phyloP scores from a whole-genome alignment of 176 grass and related monocot genomes.

The Pontederia paniculata region DNA sequence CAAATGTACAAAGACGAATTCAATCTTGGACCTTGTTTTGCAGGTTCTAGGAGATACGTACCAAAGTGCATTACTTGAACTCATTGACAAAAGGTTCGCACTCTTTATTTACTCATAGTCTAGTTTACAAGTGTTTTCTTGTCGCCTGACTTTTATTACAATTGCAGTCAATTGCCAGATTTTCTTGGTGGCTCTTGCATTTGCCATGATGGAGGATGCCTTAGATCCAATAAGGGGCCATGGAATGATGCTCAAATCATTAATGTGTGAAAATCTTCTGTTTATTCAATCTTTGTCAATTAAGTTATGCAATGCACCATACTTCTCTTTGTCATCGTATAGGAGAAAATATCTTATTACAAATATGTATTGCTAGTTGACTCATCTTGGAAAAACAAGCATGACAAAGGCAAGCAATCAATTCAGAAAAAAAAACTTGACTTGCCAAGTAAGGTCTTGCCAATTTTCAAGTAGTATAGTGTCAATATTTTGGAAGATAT shows the following conservation, averaged over 20 bases:
- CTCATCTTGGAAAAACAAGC: neutral
- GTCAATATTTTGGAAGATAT: no score
- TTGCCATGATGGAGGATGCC: constrained; percentile 35
- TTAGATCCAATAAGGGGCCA: constrained; percentile 43
- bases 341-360: neutral
- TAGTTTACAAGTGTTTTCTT: neutral
- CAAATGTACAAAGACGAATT: constrained; percentile 6
- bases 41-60: constrained; percentile 35
- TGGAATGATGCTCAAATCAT: constrained; percentile 24
- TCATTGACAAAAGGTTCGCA: constrained; percentile 22
- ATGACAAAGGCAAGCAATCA: neutral
- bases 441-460: neutral
- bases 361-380: neutral
- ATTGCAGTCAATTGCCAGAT: constrained; percentile 35
- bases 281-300: neutral
- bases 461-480: neutral
- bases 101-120: neutral
- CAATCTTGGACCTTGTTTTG: neutral
- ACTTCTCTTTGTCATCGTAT: neutral
- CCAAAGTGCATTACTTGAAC: constrained; percentile 30
- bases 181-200: constrained; percentile 42
- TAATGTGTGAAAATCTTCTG: constrained; percentile 8
- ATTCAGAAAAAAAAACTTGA: neutral
- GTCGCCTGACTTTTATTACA: neutral
- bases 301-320: neutral